Percentiles rank a stretch among this genome's conserved stretches.
These are phyloP conservation scores for Lycium barbarum DNA, from an alignment of 257 asterid genomes.

Conservation along the genomic window DNA sequence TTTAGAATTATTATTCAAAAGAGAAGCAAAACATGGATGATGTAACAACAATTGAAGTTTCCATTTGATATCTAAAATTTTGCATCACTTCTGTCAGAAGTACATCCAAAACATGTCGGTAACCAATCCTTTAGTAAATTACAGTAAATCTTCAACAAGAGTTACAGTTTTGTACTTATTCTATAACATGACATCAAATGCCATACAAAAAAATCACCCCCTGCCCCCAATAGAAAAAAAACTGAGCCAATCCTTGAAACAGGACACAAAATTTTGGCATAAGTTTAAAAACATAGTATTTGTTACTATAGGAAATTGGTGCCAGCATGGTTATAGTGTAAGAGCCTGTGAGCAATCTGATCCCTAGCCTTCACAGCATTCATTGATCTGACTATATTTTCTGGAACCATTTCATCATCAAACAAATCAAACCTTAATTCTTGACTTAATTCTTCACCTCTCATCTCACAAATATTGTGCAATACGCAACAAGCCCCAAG, in stretches of 20 bases:
- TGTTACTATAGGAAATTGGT: slow-evolving; percentile 48
- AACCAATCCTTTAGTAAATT: background rate
- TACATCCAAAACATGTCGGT: background rate
- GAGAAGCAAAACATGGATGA: background rate
- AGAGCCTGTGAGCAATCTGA: slow-evolving; percentile 75
- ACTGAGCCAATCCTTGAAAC: background rate
- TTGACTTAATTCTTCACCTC: slow-evolving; percentile 53
- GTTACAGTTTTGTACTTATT: slow-evolving; percentile 33
- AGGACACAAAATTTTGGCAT: background rate
- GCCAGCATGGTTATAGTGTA: slow-evolving; percentile 70
- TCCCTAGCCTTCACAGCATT: slow-evolving; percentile 61
- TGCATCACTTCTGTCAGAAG: background rate
- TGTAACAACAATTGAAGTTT: background rate
- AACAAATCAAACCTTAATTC: slow-evolving; percentile 65
- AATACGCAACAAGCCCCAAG: slow-evolving; percentile 90
- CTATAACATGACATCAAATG: slow-evolving; percentile 37
- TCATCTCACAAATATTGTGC: slow-evolving; percentile 85
- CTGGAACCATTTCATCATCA: slow-evolving; percentile 65
- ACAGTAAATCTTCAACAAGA: slow-evolving; percentile 10
- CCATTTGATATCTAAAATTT: background rate
- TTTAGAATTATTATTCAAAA: background rate
- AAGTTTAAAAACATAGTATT: background rate
- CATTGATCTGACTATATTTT: slow-evolving; percentile 52
- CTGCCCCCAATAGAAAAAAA: background rate
- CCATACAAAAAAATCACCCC: slow-evolving; percentile 35